phyloP scores from a whole-genome alignment of 306 rosid species.

The Cyclanthera cordifolia region DNA sequence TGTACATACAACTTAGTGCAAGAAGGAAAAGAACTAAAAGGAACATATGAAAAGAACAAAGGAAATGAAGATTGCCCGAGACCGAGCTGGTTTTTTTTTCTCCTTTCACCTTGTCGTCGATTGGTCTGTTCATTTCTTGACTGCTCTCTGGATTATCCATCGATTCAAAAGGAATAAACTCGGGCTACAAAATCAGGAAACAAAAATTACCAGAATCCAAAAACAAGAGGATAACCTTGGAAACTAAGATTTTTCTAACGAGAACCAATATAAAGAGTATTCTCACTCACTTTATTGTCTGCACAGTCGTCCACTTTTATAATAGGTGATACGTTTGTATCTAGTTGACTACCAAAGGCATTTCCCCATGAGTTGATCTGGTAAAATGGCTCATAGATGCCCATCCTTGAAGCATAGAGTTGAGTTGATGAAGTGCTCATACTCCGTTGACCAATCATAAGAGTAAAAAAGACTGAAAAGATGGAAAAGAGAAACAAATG shows the following conservation, averaged over 20 bases:
- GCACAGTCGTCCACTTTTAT: conserved; percentile 30
- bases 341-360: conserved; percentile 38
- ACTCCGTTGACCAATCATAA: conserved; percentile 17
- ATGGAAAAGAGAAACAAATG: background rate
- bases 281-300: conserved; percentile 48
- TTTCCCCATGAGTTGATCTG: conserved; percentile 68
- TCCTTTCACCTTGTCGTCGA: conserved; percentile 50
- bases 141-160: conserved; percentile 36
- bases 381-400: conserved; percentile 66
- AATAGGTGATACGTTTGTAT: conserved; percentile 32
- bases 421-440: conserved; percentile 55
- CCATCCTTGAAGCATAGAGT: conserved; percentile 47
- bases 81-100: conserved; percentile 6
- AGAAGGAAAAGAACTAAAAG: background rate
- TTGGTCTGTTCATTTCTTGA: conserved; percentile 39
- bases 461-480: conserved; percentile 9
- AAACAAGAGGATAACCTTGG: conserved; percentile 12
- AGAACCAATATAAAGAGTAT: background rate
- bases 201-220: conserved; percentile 14
- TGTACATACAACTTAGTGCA: background rate
- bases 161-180: conserved; percentile 39
- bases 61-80: background rate
- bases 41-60: background rate
- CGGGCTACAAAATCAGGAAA: conserved; percentile 35
- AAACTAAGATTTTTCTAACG: background rate